Evolutionary conservation across 2,329 filamentous ascomycete species (phyloP), one percentile per base, ranked within the genome.

Genomic region (Eurotiales sp.): DNA sequence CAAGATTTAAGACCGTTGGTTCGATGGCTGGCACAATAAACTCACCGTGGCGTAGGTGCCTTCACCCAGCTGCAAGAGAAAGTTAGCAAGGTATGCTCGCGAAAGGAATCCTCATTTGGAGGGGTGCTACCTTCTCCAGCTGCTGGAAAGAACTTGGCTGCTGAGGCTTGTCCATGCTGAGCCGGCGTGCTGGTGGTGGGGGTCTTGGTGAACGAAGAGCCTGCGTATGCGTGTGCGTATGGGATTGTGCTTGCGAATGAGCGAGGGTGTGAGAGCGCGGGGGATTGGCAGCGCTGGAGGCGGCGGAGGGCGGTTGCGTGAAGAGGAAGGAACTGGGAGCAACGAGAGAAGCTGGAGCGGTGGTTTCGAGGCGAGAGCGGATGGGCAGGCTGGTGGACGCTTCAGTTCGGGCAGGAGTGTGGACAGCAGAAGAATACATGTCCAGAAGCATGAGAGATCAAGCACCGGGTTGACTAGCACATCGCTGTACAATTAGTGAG

Each of bases 141-240:
- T 97, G 93, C 81, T 97, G 92, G 79, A 99, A 99, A 56, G 92
- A 97, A 76, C 88, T 95, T 51, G 92, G 91, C 65, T 96, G 90
- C 65, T 88, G 80, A 71, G 95, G 88, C 66, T 88, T 88, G 73
- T 96, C 92, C 92, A 97, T 97, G 34, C 53, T 65, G 50, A 51
- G 54, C 51, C 56, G 54, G 32, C 48, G 34, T 47, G 47, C 52
- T 44, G 22, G 2, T 17, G 21, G 45, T 47, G 45, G 10, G 15
- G 39, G 19, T 36, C 37, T 34, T 12, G 39, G 22, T 50, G 46
- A 42, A 22, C 15, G 34, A 29, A 40, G 23, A 25, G 17, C 36
- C 17, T 43, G 46, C 25, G 51, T 51, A 21, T 49, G 27, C 8
- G 47, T 42, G 15, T 39, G 25, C 36, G 46, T 23, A 23, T 48